phyloP scores from a whole-genome alignment of 306 rosid species.

The Casuarina cunninghamiana region DNA sequence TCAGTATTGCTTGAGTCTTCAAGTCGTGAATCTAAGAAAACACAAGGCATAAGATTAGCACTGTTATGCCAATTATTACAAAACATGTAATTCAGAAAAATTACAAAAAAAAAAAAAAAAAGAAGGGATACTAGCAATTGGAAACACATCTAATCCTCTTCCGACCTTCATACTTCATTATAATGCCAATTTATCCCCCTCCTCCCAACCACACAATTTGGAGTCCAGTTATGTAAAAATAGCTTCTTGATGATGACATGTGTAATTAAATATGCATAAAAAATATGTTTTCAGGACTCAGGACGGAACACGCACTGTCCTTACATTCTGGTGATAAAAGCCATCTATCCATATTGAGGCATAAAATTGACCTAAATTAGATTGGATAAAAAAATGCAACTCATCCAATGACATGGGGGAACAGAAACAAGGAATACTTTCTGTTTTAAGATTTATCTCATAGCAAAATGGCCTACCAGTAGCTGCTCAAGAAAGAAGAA shows the following conservation, averaged over 20 bases:
- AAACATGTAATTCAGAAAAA: slow-evolving; percentile 17
- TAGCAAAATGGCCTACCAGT: slow-evolving; percentile 65
- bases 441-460: slow-evolving; percentile 17
- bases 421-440: slow-evolving; percentile 18
- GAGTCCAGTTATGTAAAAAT: background rate
- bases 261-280: background rate
- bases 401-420: slow-evolving; percentile 13
- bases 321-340: slow-evolving; percentile 5
- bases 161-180: background rate
- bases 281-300: background rate
- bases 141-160: background rate
- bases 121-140: background rate
- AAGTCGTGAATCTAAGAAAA: slow-evolving; percentile 68
- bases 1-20: slow-evolving; percentile 75
- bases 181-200: background rate
- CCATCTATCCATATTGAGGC: slow-evolving; percentile 4
- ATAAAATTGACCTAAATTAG: slow-evolving; percentile 15
- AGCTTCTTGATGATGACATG: background rate
- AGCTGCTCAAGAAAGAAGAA: slow-evolving; percentile 99
- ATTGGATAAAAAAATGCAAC: slow-evolving; percentile 10
- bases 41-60: slow-evolving; percentile 16
- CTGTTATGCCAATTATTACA: background rate
- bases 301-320: slow-evolving; percentile 2
- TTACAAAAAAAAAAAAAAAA: background rate
- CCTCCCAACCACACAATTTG: background rate